Base-by-base conservation (phyloP, 768 basidiomycete genomes). In the Brasilioporus rufonigricans region DNA sequence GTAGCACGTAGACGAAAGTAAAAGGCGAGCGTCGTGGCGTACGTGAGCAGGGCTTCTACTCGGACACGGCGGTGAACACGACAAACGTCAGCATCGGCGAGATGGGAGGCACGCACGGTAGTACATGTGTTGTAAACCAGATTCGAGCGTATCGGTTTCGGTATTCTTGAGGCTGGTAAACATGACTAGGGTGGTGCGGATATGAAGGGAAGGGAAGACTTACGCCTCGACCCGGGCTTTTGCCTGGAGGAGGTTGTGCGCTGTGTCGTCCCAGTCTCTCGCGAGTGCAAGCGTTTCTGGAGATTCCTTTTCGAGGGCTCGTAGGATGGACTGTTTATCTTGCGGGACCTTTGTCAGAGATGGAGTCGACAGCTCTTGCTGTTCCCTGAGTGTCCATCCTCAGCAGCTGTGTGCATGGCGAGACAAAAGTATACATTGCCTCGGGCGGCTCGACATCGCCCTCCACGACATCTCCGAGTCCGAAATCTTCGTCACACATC, bases 11-110 rank as follows among this genome's bases (percentile, higher is more conserved):
- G 78, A 69, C 94, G 85, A 38, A 98, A 75, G 73, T 96, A 98
- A 74, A 94, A 98, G 1, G 94, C 90, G 43, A 98, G 85, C 2
- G 85, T 87, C 1, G 93, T 91, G 19, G 91, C 80, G 66, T 98
- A 98, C 10, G 94, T 92, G 35, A 97, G 74, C 2, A 96, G 77
- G 1, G 93, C 82, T 77, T 98, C 95, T 98, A 69, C 27, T 58
- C 49, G 18, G 23, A 55, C 19, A 35, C 33, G 35, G 36, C 40
- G 29, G 39, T 52, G 26, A 55, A 50, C 27, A 47, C 19, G 32
- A 8, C 21, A 50, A 35, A 21, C 7, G 29, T 44, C 21, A 53
- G 43, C 10, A 19, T 7, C 9, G 8, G 39, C 10, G 24, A 24
- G 38, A 51, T 19, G 31, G 3, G n/a, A 50, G 39, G 32, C 6